These are phyloP conservation scores for Penicillium taxi DNA, from an alignment of 495 filamentous ascomycete species.

Conservation along the genomic window DNA sequence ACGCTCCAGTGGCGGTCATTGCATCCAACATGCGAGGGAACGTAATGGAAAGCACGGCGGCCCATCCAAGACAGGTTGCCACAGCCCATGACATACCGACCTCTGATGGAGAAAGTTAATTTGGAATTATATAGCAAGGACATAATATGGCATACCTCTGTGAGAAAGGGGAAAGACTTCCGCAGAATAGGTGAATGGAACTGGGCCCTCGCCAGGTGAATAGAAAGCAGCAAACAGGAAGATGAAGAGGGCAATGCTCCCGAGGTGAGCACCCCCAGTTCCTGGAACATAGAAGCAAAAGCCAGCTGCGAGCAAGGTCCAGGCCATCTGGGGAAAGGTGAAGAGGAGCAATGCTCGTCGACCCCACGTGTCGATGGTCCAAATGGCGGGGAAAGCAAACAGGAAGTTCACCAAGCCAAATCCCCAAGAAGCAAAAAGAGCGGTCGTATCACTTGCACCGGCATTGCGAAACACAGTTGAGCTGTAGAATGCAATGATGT, in stretches of 20 bases:
- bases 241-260: constrained; percentile 59
- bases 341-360: constrained; percentile 69
- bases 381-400: constrained; percentile 78
- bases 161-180: constrained; percentile 49
- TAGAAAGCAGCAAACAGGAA: constrained; percentile 69
- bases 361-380: constrained; percentile 80
- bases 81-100: constrained; percentile 72
- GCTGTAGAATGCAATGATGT: constrained; percentile 78
- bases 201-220: constrained; percentile 72
- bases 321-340: constrained; percentile 80
- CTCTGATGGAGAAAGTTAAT: constrained; percentile 29
- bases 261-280: constrained; percentile 45
- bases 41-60: constrained; percentile 61
- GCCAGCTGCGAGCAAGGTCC: constrained; percentile 65
- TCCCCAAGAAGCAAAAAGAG: constrained; percentile 67
- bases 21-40: constrained; percentile 57
- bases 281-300: constrained; percentile 60
- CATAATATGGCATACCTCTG: no score
- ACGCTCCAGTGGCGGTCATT: constrained; percentile 47
- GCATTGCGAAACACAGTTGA: constrained; percentile 63
- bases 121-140: neutral
- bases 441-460: constrained; percentile 48
- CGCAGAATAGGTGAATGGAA: constrained; percentile 73
- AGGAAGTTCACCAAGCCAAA: constrained; percentile 76
- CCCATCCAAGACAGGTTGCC: constrained; percentile 65